Base-by-base conservation (phyloP, 192 early-diverging fungal species). In the Coemansia sp. region DNA sequence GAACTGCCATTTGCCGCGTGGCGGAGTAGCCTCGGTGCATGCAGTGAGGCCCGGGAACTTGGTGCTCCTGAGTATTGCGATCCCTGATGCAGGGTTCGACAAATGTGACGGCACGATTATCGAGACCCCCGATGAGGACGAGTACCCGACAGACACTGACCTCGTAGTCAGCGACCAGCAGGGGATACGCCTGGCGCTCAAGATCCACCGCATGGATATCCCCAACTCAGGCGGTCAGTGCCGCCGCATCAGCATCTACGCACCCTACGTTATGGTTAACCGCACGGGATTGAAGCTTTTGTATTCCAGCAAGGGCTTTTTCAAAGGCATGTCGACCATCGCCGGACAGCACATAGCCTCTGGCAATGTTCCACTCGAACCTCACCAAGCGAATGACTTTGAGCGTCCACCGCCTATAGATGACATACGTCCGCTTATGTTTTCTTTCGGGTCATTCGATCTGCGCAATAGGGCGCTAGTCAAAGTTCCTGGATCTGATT, bases 211-310 rank as follows among this genome's bases (percentile, higher is more conserved):
- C 67, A 83, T 75, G 89, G 67, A 88, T 80, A 64, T 86, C 85
- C 64, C 88, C 76, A 60, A 85, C 82, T 62, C 91, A 87, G 61
- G 95, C 91, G 63, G 90, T 76, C 33, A 62, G 17, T 84, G 81
- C 47, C 87, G 89, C 23, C 94, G 91, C 47, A 91, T 96, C 68
- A 93, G 89, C 73, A 87, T 99, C n/a, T 97, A 91, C 85, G 88
- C 90, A 59, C 96, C 97, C 6, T 97, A 99, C 69, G 88, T 96
- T 2, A 88, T 99, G 73, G 74, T 99, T 57, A 99, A 99, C 82
- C 94, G 95, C 72, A 93, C 96, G 4, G 93, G 94, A 2, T 69
- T 95, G 37, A 84, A 88, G 37, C 86, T 97, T 42, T 68, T 77
- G 6, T 94, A 94, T 83, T 92, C 87, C 60, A 85, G 92, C 49